phyloP scores from a whole-genome alignment of 1,139 yeast species.

The Debaryomyces nepalensis region DNA sequence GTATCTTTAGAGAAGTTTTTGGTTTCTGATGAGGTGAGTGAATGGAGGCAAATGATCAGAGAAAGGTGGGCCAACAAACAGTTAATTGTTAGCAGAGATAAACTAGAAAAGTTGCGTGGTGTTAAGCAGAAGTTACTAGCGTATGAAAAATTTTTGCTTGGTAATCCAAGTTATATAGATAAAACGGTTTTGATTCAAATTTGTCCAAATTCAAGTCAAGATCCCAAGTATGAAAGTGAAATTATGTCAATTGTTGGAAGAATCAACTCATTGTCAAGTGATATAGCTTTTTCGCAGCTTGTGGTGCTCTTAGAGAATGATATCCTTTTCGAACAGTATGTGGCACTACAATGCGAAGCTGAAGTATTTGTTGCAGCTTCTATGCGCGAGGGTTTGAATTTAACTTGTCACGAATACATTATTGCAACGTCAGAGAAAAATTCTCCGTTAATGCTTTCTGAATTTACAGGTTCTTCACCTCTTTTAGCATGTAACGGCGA shows the following conservation, averaged over 20 bases:
- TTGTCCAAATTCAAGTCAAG: slow-evolving; percentile 63
- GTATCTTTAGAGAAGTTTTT: slow-evolving; percentile 54
- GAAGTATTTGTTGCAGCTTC: slow-evolving; percentile 87
- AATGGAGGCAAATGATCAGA: slow-evolving; percentile 74
- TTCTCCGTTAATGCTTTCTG: slow-evolving; percentile 86
- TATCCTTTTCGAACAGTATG: slow-evolving; percentile 83
- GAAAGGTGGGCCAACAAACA: slow-evolving; percentile 77
- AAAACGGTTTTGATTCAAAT: slow-evolving; percentile 81
- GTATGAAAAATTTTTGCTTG: slow-evolving; percentile 73
- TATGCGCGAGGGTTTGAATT: slow-evolving; percentile 94
- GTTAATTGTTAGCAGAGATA: slow-evolving; percentile 85
- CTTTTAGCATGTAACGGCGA: slow-evolving; percentile 55
- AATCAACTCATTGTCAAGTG: slow-evolving; percentile 75
- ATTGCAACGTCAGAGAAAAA: slow-evolving; percentile 73
- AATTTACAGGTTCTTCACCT: slow-evolving; percentile 92
- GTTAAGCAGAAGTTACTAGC: slow-evolving; percentile 86
- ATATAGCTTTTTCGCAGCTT: slow-evolving; percentile 80
- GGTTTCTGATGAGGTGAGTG: slow-evolving; percentile 55
- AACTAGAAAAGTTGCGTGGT: slow-evolving; percentile 86
- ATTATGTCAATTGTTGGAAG: slow-evolving; percentile 80
- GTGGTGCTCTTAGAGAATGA: slow-evolving; percentile 88
- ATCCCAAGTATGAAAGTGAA: slow-evolving; percentile 68
- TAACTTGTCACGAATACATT: slow-evolving; percentile 93
- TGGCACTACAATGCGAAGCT: slow-evolving; percentile 86
- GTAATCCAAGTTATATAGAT: slow-evolving; percentile 72